These are phyloP conservation scores for Hypoxylon rickii DNA, from an alignment of 495 filamentous ascomycete species.

Conservation along the genomic window DNA sequence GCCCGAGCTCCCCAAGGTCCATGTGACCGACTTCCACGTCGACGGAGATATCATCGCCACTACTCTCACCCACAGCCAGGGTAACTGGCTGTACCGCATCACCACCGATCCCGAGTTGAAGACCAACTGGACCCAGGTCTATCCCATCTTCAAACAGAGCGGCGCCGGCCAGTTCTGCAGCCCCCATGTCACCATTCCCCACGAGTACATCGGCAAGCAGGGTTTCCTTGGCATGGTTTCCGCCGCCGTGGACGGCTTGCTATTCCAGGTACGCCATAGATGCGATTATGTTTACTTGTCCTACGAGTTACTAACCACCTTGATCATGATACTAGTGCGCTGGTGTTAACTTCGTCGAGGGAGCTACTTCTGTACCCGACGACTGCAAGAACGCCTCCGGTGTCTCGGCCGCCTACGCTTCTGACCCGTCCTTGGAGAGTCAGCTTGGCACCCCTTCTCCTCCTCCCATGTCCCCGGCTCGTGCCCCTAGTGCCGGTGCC, in stretches of 20 bases:
- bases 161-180: constrained; percentile 53
- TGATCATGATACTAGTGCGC: constrained; percentile 45
- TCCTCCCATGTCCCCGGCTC: constrained; percentile 7
- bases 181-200: constrained; percentile 43
- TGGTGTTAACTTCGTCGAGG: constrained; percentile 55
- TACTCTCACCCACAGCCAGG: constrained; percentile 48
- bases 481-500: constrained; percentile 5
- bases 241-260: constrained; percentile 50
- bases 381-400: constrained; percentile 51
- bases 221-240: constrained; percentile 51
- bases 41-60: constrained; percentile 50
- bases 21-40: constrained; percentile 55
- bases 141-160: constrained; percentile 50
- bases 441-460: constrained; percentile 26
- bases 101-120: constrained; percentile 48
- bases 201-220: constrained; percentile 53
- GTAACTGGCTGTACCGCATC: constrained; percentile 55
- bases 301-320: neutral
- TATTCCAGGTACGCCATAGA: constrained; percentile 52
- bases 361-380: constrained; percentile 28
- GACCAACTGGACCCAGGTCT: constrained; percentile 56
- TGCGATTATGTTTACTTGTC: neutral
- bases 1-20: constrained; percentile 41
- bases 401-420: constrained; percentile 41
- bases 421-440: constrained; percentile 41